Percentiles rank a stretch among this genome's conserved stretches.
Evolutionary conservation across 768 basidiomycete species (phyloP).

Genomic region (Hydnomerulius pinastri): DNA sequence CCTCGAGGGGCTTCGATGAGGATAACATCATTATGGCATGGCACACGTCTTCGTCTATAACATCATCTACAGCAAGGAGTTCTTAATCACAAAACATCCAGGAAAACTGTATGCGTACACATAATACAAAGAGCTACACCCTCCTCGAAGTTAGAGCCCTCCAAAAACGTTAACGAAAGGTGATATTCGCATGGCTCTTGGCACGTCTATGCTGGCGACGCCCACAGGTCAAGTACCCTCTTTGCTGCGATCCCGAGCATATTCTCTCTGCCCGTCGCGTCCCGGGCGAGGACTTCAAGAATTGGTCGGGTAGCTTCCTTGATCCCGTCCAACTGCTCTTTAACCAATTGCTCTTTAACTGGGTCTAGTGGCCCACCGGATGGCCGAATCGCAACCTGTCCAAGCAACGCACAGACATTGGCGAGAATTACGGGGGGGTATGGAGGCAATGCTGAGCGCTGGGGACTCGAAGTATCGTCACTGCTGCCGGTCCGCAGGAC

Average conservation of each 20-base stretch:
- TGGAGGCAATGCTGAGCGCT: constrained; percentile 32
- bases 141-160: background rate
- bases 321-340: constrained; percentile 48
- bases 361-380: no score
- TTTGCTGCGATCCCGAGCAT: constrained; percentile 42
- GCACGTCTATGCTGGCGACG: constrained; percentile 15
- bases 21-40: background rate
- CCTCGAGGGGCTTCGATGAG: background rate
- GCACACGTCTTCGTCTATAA: background rate
- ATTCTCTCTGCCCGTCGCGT: constrained; percentile 35
- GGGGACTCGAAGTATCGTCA: constrained; percentile 44
- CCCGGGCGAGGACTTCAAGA: constrained; percentile 50
- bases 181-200: no score
- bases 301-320: constrained; percentile 53
- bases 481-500: constrained; percentile 52
- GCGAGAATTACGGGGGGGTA: constrained; percentile 77
- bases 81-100: background rate
- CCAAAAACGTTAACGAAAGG: background rate
- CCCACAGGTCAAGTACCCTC: constrained; percentile 45
- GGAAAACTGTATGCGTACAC: background rate
- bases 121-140: constrained; percentile 4
- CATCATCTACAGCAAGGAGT: background rate
- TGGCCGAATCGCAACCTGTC: constrained; percentile 59
- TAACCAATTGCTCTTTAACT: no score
- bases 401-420: constrained; percentile 74